Evolutionary conservation across 441 rosid species (phyloP).

Genomic region (Erodium trifolium): DNA sequence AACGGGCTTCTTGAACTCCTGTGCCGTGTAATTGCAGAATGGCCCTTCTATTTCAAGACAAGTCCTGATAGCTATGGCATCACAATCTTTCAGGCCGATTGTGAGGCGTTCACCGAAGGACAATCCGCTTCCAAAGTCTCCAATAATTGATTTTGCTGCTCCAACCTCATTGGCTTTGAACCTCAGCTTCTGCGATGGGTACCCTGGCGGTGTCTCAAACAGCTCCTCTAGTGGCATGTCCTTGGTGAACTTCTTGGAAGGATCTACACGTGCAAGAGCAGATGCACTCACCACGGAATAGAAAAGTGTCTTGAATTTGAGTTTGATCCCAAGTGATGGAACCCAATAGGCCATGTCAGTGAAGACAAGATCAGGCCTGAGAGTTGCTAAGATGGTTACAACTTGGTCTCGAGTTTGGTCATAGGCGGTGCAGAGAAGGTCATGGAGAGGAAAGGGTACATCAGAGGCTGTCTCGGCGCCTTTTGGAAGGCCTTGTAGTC

Average conservation of each 20-base stretch:
- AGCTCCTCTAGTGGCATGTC: neutral
- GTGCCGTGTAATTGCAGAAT: neutral
- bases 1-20: constrained; percentile 9
- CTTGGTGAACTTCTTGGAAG: neutral
- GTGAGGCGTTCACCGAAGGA: neutral
- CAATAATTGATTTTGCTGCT: neutral
- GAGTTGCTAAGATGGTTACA: neutral
- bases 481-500: neutral
- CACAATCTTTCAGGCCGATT: neutral
- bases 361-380: constrained; percentile 8
- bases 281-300: neutral
- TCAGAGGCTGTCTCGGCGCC: constrained; percentile 10
- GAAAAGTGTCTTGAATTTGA: neutral
- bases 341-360: neutral
- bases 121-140: neutral
- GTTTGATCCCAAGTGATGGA: neutral
- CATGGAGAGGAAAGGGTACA: neutral
- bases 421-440: neutral
- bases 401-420: neutral
- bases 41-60: neutral
- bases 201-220: constrained; percentile 4
- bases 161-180: neutral
- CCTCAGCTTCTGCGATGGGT: neutral
- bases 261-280: neutral
- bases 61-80: neutral